phyloP scores from a whole-genome alignment of 805 yeast species.

The Saccharomycopsis fodiens region DNA sequence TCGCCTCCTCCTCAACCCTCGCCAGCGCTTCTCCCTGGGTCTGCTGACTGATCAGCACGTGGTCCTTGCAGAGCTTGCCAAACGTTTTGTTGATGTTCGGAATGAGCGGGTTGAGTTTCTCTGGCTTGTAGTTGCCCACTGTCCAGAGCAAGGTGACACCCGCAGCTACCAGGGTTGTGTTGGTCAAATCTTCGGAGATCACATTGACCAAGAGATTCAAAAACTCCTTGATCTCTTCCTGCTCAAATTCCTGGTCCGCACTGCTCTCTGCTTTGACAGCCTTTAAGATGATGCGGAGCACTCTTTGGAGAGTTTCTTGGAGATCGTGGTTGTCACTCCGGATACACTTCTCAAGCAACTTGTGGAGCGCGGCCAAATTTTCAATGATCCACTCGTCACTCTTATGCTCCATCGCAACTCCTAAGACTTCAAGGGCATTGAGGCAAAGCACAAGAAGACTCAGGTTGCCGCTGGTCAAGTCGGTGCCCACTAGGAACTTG shows the following conservation, averaged over 20 bases:
- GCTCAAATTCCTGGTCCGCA: constrained; percentile 49
- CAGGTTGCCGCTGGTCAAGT: constrained; percentile 45
- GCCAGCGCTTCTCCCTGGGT: constrained; percentile 20
- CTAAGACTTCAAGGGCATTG: constrained; percentile 85
- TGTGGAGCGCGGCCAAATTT: constrained; percentile 61
- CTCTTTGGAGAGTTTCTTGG: constrained; percentile 76
- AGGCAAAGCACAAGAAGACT: constrained; percentile 61
- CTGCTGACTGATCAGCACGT: constrained; percentile 38
- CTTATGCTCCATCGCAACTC: constrained; percentile 76
- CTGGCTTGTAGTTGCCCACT: constrained; percentile 68
- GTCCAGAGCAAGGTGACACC: constrained; percentile 83
- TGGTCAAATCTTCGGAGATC: constrained; percentile 67
- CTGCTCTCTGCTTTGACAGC: constrained; percentile 47
- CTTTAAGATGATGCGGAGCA: constrained; percentile 56
- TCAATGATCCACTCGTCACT: constrained; percentile 72
- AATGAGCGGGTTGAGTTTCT: constrained; percentile 63
- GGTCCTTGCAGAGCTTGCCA: constrained; percentile 84
- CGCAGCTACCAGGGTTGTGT: constrained; percentile 65
- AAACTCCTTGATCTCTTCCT: constrained; percentile 48
- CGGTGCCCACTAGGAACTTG: constrained; percentile 73
- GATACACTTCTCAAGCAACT: constrained; percentile 77
- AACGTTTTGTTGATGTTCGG: constrained; percentile 80
- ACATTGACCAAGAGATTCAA: constrained; percentile 53
- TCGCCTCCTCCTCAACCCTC: constrained; percentile 50
- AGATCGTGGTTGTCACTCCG: constrained; percentile 79